These are phyloP conservation scores for Asterella californica DNA, from an alignment of 225 moss, liverwort and hornwort species.

Conservation along the genomic window DNA sequence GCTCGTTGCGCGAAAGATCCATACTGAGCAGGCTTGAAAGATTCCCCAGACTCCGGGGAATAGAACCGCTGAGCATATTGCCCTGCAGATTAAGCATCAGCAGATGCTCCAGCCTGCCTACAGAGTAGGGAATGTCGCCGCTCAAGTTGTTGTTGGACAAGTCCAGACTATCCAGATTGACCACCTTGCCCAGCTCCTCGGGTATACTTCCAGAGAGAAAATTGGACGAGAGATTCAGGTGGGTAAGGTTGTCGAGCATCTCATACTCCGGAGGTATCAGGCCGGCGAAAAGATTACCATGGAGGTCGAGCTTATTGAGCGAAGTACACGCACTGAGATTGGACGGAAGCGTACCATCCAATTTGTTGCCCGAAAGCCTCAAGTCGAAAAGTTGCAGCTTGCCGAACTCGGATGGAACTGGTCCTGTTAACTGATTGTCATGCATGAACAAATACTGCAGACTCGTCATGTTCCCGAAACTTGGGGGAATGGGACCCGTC, in stretches of 20 bases:
- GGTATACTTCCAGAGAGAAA: conserved; percentile 36
- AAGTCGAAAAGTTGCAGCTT: conserved; percentile 42
- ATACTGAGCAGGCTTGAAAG: conserved; percentile 61
- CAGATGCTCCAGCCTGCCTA: conserved; percentile 74
- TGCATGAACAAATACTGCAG: conserved; percentile 40
- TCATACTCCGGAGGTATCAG: conserved; percentile 34
- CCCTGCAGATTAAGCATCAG: conserved; percentile 48
- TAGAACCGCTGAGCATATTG: conserved; percentile 59
- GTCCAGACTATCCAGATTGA: conserved; percentile 45
- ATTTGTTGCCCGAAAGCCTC: conserved; percentile 29
- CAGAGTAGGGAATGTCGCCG: conserved; percentile 54
- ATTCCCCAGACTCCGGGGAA: conserved; percentile 66
- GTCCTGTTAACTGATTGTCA: conserved; percentile 43
- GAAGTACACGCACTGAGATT: conserved; percentile 42
- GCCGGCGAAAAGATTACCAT: conserved; percentile 35
- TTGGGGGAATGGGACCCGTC: conserved; percentile 31
- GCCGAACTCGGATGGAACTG: conserved; percentile 41
- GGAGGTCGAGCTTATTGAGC: conserved; percentile 40
- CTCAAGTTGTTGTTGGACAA: conserved; percentile 36
- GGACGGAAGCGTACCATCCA: conserved; percentile 30
- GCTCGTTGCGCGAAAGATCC: conserved; percentile 59
- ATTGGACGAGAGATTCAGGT: conserved; percentile 42
- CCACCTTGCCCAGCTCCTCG: conserved; percentile 34
- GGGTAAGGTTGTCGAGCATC: conserved; percentile 41
- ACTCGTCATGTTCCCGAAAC: conserved; percentile 40